Conservation (phyloP, 169 alveolate species). For the Cryptosporidium viatorum region DNA sequence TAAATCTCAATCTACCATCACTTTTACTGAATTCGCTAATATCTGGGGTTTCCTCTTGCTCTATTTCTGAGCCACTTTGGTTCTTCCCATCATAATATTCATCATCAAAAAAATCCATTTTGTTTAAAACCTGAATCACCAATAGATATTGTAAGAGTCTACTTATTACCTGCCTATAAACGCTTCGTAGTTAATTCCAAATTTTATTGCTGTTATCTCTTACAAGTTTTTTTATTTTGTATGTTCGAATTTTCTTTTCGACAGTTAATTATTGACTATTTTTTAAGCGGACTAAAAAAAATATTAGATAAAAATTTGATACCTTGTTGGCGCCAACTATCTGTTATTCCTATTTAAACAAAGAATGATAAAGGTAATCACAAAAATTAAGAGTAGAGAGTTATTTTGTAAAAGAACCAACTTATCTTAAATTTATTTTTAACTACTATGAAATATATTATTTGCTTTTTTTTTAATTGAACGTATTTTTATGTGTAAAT, state of each 20-base stretch:
- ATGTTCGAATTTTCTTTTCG: not conserved
- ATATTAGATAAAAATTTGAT: not conserved
- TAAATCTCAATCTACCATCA: slow-evolving; percentile 36
- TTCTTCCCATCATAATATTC: slow-evolving; percentile 51
- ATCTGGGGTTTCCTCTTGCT: slow-evolving; percentile 14
- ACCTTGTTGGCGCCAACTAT: not conserved
- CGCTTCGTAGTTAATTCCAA: not conserved
- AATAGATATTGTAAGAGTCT: not conserved
- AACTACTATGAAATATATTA: not conserved
- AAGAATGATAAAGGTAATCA: not conserved
- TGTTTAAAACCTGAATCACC: not conserved
- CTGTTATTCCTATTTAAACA: not conserved
- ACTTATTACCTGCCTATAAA: not conserved
- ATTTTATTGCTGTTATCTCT: not conserved
- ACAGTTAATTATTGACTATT: not conserved
- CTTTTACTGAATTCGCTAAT: not conserved
- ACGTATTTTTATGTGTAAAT: not conserved
- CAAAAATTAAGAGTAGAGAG: too few species aligned
- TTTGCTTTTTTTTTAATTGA: not conserved
- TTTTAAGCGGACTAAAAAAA: not conserved
- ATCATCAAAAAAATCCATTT: slow-evolving; percentile 56
- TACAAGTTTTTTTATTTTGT: not conserved
- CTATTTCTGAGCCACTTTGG: slow-evolving; percentile 17
- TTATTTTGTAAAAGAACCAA: not conserved
- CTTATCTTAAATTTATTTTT: not conserved